Conservation (phyloP, 2,329 filamentous ascomycete species). For the Fusarium verticillioides region DNA sequence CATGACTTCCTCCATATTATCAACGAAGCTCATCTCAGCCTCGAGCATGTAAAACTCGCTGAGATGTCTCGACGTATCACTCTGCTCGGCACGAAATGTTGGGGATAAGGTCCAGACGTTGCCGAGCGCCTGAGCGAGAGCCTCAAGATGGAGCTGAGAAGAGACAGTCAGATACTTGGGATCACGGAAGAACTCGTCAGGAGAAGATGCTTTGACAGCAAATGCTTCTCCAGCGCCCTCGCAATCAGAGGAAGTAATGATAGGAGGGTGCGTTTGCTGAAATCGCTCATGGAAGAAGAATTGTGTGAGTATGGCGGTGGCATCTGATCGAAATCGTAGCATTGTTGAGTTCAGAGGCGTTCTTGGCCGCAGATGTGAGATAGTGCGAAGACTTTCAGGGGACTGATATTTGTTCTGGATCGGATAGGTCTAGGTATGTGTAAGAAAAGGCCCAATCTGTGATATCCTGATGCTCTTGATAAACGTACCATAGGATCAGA, state of each 20-base stretch:
- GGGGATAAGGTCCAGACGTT: slow-evolving; percentile 95
- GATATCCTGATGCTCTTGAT: background rate
- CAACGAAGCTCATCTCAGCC: slow-evolving; percentile 84
- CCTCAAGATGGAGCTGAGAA: slow-evolving; percentile 92
- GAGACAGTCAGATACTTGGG: slow-evolving; percentile 98
- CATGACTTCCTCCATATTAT: slow-evolving; percentile 78
- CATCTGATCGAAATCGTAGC: slow-evolving; percentile 83
- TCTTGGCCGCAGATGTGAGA: slow-evolving; percentile 87
- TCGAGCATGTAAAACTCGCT: slow-evolving; percentile 99
- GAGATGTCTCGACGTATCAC: slow-evolving; percentile 91
- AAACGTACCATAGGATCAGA: slow-evolving; percentile 80
- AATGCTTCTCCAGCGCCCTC: slow-evolving; percentile 98
- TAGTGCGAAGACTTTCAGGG: slow-evolving; percentile 85
- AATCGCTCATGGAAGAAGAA: slow-evolving; percentile 80
- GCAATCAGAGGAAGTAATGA: slow-evolving; percentile 96
- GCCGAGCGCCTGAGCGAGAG: slow-evolving; percentile 85
- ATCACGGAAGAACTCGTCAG: slow-evolving; percentile 76
- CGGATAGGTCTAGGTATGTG: slow-evolving; percentile 77
- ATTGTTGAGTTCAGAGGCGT: slow-evolving; percentile 84
- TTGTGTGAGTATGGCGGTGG: slow-evolving; percentile 75
- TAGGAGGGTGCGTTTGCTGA: slow-evolving; percentile 88
- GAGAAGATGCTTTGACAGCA: slow-evolving; percentile 65
- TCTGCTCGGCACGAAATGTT: slow-evolving; percentile 92
- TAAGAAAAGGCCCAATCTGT: background rate
- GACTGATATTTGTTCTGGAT: slow-evolving; percentile 97